Evolutionary conservation across 331 rosid species (phyloP), one percentile per base, ranked within the genome.

Genomic region (Cydonia oblonga): DNA sequence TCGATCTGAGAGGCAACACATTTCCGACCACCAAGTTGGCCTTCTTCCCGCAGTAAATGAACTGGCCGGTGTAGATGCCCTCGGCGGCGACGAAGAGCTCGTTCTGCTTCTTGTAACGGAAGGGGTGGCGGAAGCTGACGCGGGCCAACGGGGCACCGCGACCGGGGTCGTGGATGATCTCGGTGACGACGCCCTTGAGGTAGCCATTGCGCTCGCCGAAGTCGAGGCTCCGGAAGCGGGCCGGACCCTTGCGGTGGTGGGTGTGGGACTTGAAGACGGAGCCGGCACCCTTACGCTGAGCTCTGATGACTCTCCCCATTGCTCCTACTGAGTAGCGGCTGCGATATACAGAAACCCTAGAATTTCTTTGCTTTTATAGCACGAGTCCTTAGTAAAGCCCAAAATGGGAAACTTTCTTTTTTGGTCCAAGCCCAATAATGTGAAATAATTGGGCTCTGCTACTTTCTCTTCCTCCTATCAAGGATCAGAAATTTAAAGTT

Each of bases 231-330:
- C 81, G 78, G 58, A 81, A 81, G 7, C 81, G 73, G 4, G 84
- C 81, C 1, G 84, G 78, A 2, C 84, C 84, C 69, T 81, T 81
- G 46, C 81, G 78, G 72, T 81, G 84, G 81, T 81, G 81, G 9
- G 84, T 81, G 75, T 81, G 84, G 24, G 84, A 81, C 75, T 75
- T 76, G 84, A 81, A 81, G 64, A 81, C 72, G n/a, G 84, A 81
- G 2, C 84, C 84, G 9, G 81, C 84, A 38, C 84, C 84, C 78
- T 81, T 76, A 71, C 84, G 78, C 16, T 81, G 84, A 72, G 81
- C 84, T 65, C 84, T 53, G 62, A 81, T 81, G 1, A 81, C 84
- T 5, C 81, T 71, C 4, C 84, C 84, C 81, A 81, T 81, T 0
- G 67, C 67, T 62, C 44, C 24, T 14, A 8, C 68, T 9, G 42